Percentiles rank a stretch among this genome's conserved stretches.
These are phyloP conservation scores for Aspergillus phoenicis DNA, from an alignment of 2,329 filamentous ascomycete species.

Conservation along the genomic window DNA sequence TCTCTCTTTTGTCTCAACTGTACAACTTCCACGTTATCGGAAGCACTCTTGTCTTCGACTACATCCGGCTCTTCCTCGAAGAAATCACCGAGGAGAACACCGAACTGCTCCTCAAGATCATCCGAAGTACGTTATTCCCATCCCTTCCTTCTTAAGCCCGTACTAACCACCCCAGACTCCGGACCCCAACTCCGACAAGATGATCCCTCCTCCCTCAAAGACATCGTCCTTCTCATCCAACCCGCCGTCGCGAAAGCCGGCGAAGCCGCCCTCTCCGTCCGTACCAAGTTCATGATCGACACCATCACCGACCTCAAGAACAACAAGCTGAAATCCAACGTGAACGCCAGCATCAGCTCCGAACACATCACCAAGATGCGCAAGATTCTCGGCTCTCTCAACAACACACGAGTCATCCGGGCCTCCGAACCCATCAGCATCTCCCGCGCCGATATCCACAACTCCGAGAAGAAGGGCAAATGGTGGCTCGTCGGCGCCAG, in stretches of 20 bases:
- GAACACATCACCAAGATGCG: conserved; percentile 88
- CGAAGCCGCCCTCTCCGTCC: conserved; percentile 72
- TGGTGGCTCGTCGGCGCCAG: conserved; percentile 99
- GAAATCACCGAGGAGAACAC: conserved; percentile 83
- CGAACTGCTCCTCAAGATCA: conserved; percentile 81
- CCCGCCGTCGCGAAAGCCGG: conserved; percentile 69
- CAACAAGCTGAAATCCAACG: conserved; percentile 78
- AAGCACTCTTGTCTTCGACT: conserved; percentile 84
- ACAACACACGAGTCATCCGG: conserved; percentile 63
- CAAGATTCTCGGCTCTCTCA: conserved; percentile 80
- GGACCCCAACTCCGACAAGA: conserved; percentile 84
- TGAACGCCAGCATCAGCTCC: conserved; percentile 70
- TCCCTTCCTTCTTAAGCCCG: background rate
- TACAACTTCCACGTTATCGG: conserved; percentile 91
- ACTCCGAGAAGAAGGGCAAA: conserved; percentile 84
- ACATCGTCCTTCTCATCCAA: conserved; percentile 80
- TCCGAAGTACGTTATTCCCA: conserved; percentile 58
- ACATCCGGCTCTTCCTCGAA: conserved; percentile 74
- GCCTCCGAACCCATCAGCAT: conserved; percentile 81
- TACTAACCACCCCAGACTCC: conserved; percentile 51
- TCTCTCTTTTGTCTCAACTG: conserved; percentile 80
- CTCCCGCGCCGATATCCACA: conserved; percentile 76
- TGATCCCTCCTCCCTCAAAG: conserved; percentile 83
- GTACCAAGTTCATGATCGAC: conserved; percentile 97
- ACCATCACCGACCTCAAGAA: conserved; percentile 94